Conservation (phyloP, 805 yeast species). For the Candida quercuum region DNA sequence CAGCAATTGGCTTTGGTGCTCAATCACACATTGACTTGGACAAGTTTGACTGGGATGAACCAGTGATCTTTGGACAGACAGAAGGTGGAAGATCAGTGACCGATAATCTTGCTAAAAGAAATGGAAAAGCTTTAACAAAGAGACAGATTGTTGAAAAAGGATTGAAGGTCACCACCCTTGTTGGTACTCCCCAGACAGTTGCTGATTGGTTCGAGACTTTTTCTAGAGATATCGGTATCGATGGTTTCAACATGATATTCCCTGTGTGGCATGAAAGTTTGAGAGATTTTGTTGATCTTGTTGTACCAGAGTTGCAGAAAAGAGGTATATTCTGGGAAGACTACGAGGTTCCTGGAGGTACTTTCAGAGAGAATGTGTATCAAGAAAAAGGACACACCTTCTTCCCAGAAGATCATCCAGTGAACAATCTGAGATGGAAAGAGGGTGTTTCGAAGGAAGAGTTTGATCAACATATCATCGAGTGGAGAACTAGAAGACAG, state of each 20-base stretch:
- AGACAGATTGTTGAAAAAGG: constrained; percentile 26
- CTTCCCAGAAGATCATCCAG: constrained; percentile 19
- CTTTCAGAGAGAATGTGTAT: constrained; percentile 31
- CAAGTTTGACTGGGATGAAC: constrained; percentile 24
- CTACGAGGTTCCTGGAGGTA: constrained; percentile 32
- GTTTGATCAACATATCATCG: constrained; percentile 20
- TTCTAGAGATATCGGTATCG: constrained; percentile 34
- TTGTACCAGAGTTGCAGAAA: constrained; percentile 31
- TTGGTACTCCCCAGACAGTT: constrained; percentile 33
- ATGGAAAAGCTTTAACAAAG: constrained; percentile 18
- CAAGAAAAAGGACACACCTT: constrained; percentile 22
- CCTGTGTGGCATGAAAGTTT: constrained; percentile 32
- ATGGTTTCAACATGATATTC: constrained; percentile 38
- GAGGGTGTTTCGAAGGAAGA: constrained; percentile 6
- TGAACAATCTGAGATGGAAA: constrained; percentile 13
- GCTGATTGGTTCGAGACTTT: constrained; percentile 35
- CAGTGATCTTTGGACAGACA: constrained; percentile 27
- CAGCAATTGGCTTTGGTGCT: constrained; percentile 39
- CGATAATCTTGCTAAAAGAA: constrained; percentile 21
- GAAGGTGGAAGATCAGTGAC: constrained; percentile 32
- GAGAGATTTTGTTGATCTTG: constrained; percentile 31
- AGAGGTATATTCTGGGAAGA: constrained; percentile 33
- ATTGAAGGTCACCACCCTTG: constrained; percentile 27
- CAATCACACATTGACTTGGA: constrained; percentile 39
- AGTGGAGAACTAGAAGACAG: constrained; percentile 26